Evolutionary conservation across 768 basidiomycete genomes (phyloP).

Genomic region (Kwoniella sp.): DNA sequence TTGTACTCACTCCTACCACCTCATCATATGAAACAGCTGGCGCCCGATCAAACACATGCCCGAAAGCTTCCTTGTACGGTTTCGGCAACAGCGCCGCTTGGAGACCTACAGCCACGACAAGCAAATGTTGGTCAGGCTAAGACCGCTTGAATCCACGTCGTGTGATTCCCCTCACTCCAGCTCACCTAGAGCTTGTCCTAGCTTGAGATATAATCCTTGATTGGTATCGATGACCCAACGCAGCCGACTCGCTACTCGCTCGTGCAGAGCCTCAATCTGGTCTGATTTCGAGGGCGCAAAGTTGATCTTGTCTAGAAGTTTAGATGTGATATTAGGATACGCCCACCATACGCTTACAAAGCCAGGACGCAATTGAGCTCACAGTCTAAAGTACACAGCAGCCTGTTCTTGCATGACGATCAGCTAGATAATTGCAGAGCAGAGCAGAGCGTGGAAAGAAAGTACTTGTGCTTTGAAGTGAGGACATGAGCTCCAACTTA

Average conservation of each 20-base stretch:
- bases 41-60: conserved; percentile 82
- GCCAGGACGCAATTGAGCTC: conserved; percentile 18
- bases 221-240: conserved; percentile 71
- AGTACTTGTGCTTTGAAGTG: too few species aligned
- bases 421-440: conserved; percentile 12
- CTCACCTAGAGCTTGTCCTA: conserved; percentile 51
- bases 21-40: conserved; percentile 77
- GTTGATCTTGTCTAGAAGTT: conserved; percentile 85
- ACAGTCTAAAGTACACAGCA: conserved; percentile 55
- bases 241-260: conserved; percentile 78
- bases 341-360: not conserved
- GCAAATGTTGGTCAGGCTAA: too few species aligned
- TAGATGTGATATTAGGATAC: not conserved
- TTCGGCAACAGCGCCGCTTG: conserved; percentile 83
- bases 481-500: conserved; percentile 31
- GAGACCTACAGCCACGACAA: too few species aligned
- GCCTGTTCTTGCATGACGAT: conserved; percentile 22
- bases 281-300: conserved; percentile 70
- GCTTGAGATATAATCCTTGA: conserved; percentile 64
- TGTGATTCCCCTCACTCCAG: too few species aligned
- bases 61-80: conserved; percentile 79
- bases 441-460: too few species aligned
- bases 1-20: conserved; percentile 63
- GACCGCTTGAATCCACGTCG: too few species aligned
- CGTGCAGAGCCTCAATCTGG: conserved; percentile 76